Conservation (phyloP, 208 protist species). For the Perkinsela sp. region DNA sequence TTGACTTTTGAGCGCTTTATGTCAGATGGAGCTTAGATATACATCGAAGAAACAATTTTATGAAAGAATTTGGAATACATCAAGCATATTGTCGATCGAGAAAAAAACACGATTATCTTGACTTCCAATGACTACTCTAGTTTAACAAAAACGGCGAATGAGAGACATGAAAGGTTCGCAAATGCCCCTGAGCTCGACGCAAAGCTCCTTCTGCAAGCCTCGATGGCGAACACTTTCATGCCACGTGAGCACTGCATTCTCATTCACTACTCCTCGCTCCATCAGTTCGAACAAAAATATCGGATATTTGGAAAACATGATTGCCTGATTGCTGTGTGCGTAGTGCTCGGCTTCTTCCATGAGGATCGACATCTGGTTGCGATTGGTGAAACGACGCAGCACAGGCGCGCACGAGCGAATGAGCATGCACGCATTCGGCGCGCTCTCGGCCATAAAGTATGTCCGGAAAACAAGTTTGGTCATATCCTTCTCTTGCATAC, state of each 20-base stretch:
- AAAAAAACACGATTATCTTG: no score
- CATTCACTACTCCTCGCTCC: not conserved
- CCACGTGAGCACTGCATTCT: not conserved
- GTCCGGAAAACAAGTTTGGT: conserved; percentile 9
- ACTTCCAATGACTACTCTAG: no score
- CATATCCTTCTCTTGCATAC: conserved; percentile 8
- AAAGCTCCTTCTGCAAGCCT: not conserved
- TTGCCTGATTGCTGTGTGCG: conserved; percentile 3
- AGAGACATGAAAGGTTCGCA: not conserved
- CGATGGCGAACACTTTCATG: not conserved
- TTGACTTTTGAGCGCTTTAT: no score
- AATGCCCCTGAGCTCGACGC: not conserved
- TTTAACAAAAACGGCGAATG: not conserved
- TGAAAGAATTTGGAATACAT: no score
- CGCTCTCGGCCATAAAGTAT: conserved; percentile 10
- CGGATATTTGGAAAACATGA: conserved; percentile 5
- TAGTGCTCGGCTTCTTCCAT: conserved; percentile 1
- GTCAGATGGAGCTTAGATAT: no score
- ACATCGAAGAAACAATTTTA: no score
- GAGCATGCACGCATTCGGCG: conserved; percentile 11
- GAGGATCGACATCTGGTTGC: conserved; percentile 4
- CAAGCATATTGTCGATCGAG: no score
- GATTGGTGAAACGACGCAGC: conserved; percentile 2
- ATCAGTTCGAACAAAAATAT: not conserved
- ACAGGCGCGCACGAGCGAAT: conserved; percentile 10